Base-by-base conservation (phyloP, 1,284 basidiomycete genomes). In the Somion occarium region DNA sequence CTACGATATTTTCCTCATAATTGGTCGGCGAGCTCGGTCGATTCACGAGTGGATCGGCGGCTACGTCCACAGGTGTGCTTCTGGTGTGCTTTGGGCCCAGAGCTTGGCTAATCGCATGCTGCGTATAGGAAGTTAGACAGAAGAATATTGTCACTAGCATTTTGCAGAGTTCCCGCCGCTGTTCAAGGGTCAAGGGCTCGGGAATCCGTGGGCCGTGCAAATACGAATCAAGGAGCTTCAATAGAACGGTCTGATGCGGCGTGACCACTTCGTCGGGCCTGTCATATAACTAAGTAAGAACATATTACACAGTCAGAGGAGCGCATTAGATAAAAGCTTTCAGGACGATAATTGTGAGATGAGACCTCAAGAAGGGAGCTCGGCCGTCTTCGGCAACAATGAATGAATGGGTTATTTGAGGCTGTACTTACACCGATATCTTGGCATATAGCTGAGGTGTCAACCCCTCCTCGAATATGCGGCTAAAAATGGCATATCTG, bases 151-250 rank as follows among this genome's bases (percentile, higher is more conserved):
- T 66, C 13, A 75, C 70, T 26, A 85, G 65, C 70, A 83, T 76
- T 20, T 73, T 74, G 46, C 74, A 71, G 48, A 85, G 68, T 27
- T 71, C 72, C 23, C 59, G 59, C 43, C 78, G 71, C 44, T 64
- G 66, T 51, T 67, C 38, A 5, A 27, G 15, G 18, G 15, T 24
- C 3, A 48, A 18, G 19, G 26, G n/a, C 13, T 45, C 22, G 18
- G 49, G 49, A 20, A 18, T 23, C 23, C 46, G 44, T 12, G 52
- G 18, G 26, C 79, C 74, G 57, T 88, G 83, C 48, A 92, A 71
- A 61, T 87, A 84, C 2, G 90, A 88, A 64, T 95, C 93, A 15
- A 93, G 69, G 4, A 94, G 72, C 68, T 93, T 94, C 51, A 95
- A 77, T n/a, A 94, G 69, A 11, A 81, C 87, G 1, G 83, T 91